phyloP scores from a whole-genome alignment of 169 alveolate genomes.

The Nephromyces sp. region DNA sequence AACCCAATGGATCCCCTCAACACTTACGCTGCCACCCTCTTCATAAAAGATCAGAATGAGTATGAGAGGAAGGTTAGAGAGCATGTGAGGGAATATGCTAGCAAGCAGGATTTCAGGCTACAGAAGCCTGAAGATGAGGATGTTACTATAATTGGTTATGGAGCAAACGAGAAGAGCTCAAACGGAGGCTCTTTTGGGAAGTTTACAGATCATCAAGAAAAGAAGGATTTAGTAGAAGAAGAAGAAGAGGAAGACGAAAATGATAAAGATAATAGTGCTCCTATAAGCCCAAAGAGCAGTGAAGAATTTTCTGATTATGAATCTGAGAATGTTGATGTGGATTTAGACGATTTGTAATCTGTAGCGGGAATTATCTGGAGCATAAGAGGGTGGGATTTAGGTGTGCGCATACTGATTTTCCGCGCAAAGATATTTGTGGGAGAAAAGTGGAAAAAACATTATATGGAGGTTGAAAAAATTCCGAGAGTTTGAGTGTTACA shows the following conservation, averaged over 20 bases:
- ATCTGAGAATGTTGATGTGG: too few species aligned
- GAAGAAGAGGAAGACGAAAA: neutral
- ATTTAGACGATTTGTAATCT: too few species aligned
- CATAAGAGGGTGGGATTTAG: too few species aligned
- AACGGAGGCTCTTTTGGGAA: neutral
- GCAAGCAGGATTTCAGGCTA: conserved; percentile 24
- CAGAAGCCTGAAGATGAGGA: conserved; percentile 13
- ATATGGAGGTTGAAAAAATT: too few species aligned
- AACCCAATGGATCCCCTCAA: conserved; percentile 91
- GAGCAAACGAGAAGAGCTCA: neutral
- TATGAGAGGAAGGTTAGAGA: conserved; percentile 82
- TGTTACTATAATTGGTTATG: neutral
- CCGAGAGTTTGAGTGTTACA: too few species aligned
- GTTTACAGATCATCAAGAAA: conserved; percentile 15
- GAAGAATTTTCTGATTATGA: too few species aligned
- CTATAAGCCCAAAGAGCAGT: neutral
- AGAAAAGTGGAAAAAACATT: too few species aligned
- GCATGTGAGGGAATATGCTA: conserved; percentile 21
- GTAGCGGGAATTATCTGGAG: too few species aligned
- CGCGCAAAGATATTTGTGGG: too few species aligned
- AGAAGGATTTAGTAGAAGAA: conserved; percentile 1
- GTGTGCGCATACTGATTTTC: too few species aligned
- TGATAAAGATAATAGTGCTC: neutral
- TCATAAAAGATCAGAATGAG: conserved; percentile 67
- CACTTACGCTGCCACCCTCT: conserved; percentile 89